Evolutionary conservation across 805 yeast genomes (phyloP).

Genomic region (Candida loeiensis): DNA sequence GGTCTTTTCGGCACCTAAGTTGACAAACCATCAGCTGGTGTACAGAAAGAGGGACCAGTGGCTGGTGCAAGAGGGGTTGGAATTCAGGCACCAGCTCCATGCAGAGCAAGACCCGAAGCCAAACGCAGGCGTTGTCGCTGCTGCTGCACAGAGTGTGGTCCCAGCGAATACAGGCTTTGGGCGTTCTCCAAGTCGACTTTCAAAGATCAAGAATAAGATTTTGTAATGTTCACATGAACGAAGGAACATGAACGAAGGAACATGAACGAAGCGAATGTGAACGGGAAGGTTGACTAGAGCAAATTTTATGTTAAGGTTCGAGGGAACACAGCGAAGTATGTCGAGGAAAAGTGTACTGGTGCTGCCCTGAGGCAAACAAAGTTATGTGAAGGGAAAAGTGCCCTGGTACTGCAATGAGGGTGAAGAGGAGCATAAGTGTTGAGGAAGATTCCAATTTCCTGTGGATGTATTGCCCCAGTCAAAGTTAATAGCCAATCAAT

Average conservation of each 20-base stretch:
- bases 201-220: slow-evolving; percentile 18
- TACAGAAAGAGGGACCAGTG: slow-evolving; percentile 35
- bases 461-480: no score
- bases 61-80: slow-evolving; percentile 37
- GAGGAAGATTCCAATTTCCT: no score
- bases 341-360: no score
- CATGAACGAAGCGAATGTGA: no score
- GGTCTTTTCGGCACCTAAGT: slow-evolving; percentile 19
- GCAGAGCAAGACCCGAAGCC: slow-evolving; percentile 1
- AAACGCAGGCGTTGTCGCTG: slow-evolving; percentile 1
- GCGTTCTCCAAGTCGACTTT: slow-evolving; percentile 14
- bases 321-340: no score
- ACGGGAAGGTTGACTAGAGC: no score
- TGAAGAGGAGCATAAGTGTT: no score
- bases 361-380: no score
- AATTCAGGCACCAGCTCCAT: slow-evolving; percentile 23
- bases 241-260: background rate
- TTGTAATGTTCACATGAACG: slow-evolving; percentile 8
- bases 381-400: no score
- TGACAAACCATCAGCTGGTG: slow-evolving; percentile 6
- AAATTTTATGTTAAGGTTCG: no score
- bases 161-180: slow-evolving; percentile 5
- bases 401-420: no score
- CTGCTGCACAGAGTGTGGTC: background rate
- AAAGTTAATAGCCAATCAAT: no score